phyloP scores from a whole-genome alignment of 305 asterid genomes.

The Striga hermonthica region DNA sequence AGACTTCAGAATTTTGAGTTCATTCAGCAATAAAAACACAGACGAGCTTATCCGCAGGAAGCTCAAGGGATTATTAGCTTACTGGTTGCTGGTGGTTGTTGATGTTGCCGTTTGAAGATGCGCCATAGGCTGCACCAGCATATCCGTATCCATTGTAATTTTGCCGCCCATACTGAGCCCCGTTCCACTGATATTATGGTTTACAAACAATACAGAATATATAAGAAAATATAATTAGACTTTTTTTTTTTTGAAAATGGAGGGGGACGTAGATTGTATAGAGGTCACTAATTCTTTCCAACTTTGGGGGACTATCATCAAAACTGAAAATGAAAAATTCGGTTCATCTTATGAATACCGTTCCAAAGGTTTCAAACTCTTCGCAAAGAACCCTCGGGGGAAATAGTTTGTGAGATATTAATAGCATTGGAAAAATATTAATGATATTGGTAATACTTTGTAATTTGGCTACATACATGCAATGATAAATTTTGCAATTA shows the following conservation, averaged over 20 bases:
- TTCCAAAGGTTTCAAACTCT: too few species aligned
- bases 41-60: constrained; percentile 34
- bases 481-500: not conserved
- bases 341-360: too few species aligned
- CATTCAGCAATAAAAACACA: not conserved
- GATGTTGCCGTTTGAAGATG: constrained; percentile 56
- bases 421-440: too few species aligned
- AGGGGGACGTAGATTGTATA: too few species aligned
- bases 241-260: not conserved
- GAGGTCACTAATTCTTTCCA: too few species aligned
- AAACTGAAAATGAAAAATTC: too few species aligned
- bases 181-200: constrained; percentile 49
- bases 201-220: constrained; percentile 26
- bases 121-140: constrained; percentile 43
- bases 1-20: constrained; percentile 37
- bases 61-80: constrained; percentile 44
- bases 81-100: constrained; percentile 60
- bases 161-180: constrained; percentile 61
- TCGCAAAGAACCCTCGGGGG: too few species aligned
- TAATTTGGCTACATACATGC: not conserved
- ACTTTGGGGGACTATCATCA: too few species aligned
- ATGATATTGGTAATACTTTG: not conserved
- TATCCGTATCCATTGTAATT: constrained; percentile 66
- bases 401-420: too few species aligned
- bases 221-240: not conserved